Base-by-base conservation (phyloP, 495 filamentous ascomycete genomes). In the Penicillium simplicissimum region DNA sequence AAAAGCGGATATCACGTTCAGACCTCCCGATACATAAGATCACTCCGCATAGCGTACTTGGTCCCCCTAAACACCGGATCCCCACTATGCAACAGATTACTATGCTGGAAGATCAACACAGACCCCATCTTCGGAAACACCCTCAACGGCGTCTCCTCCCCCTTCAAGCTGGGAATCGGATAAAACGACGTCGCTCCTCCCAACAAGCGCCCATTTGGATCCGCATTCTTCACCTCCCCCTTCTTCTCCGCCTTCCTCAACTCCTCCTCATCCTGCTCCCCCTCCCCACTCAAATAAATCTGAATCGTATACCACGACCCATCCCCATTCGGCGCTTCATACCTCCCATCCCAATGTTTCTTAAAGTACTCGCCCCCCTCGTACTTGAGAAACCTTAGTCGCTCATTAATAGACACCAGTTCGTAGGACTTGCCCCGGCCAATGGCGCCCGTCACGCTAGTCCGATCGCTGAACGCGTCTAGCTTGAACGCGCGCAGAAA, bases 371-470 rank as follows among this genome's bases (percentile, higher is more conserved):
- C 84, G 0, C 90, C 91, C 4, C 80, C 76, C 1, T 80, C 84
- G 70, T 96, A 97, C 65, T 83, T 89, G 36, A 97, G 76, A 71
- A 96, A 94, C 31, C 92, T 77, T 74, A 96, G 79, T 45, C 92
- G 73, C 67, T 96, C 87, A 71, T 97, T 95, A 35, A 92, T 70
- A 33, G 86, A 67, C 0, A 76, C 80, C 49, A 91, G 69, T 55
- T 73, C 75, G 79, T 82, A 90, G 1, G 70, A 72, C 55, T 85
- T 80, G 0, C 71, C 68, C 8, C 80, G 73, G 38, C 72, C 78
- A 6, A 65, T 67, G 0, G 75, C 65, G 0, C 84, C 84, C 4
- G 83, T 84, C 9, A 87, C 72, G 0, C 56, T 49, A 0, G 78
- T 70, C 37, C 61, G 62, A 35, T 82, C 74, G 6, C 77, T 65